Base-by-base conservation (phyloP, 2,329 filamentous ascomycete genomes). In the Aureobasidium namibiae region DNA sequence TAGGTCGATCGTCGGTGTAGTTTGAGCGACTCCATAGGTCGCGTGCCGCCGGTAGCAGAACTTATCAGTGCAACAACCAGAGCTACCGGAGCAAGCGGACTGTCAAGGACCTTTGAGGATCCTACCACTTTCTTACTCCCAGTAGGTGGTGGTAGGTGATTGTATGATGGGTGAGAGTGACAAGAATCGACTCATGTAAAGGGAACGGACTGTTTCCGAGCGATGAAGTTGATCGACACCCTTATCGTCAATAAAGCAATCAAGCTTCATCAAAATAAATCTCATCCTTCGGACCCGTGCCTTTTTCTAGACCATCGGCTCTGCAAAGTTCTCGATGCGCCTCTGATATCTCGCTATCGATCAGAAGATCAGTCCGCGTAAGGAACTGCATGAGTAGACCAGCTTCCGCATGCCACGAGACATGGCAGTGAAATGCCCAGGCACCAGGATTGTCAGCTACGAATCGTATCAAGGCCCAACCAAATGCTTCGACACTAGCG, bases 351-450 rank as follows among this genome's bases (percentile, higher is more conserved):
- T 67, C 59, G 72, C 73, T 77, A 9, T 54, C 56, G 29, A 65
- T 68, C 62, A 85, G 68, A 39, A 71, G 70, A 45, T 82, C 78
- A 11, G 74, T 70, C 31, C 77, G 71, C 8, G 76, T 78, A 29
- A 82, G 64, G 57, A 86, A 77, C 67, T 84, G 80, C 83, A 86
- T 85, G 33, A 79, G 61, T 73, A 84, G 75, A 1, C 82, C 82
- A 1, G 81, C 78, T 63, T 82, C 80, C 0, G 76, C 74, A 65
- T 85, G 82, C 82, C 82, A 85, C 0, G 75, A 72, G 60, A 83
- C 78, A 63, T 84, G 82, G 63, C 82, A 84, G 66, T 84, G 82
- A 23, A 84, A 76, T 0, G 79, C 74, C 82, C 82, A 84, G 1
- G 81, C 63, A 0, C 82, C 82, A 0, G 81, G 77, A 65, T 83